A percentile compares a stretch with the other conserved stretches of the same genome.
These are phyloP conservation scores for Nicotiana benthamiana DNA, from an alignment of 257 asterid genomes.

Conservation along the genomic window DNA sequence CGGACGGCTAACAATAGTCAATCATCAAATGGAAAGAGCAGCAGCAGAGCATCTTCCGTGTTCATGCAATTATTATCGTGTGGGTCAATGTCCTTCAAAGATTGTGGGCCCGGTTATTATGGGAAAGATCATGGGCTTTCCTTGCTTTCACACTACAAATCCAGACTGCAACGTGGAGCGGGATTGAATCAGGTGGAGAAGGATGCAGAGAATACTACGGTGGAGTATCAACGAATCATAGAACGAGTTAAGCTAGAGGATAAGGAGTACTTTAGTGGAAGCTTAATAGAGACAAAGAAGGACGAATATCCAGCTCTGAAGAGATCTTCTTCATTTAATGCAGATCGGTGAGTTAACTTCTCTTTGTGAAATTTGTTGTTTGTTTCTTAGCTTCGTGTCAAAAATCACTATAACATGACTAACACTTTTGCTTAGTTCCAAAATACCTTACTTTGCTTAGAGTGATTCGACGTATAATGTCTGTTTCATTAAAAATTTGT, in stretches of 20 bases:
- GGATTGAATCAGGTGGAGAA: neutral
- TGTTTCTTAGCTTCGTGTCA: neutral
- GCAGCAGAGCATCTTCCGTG: slow-evolving; percentile 30
- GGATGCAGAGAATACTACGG: neutral
- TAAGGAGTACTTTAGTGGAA: slow-evolving; percentile 68
- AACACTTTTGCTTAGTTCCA: no score
- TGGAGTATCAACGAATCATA: neutral
- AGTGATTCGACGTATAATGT: no score
- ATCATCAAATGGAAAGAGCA: slow-evolving; percentile 11
- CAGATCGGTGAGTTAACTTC: slow-evolving; percentile 39
- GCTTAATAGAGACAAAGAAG: slow-evolving; percentile 56
- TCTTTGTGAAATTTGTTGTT: neutral
- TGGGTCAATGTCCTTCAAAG: slow-evolving; percentile 51
- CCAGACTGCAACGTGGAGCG: slow-evolving; percentile 30
- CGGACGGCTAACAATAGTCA: neutral
- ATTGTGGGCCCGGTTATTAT: slow-evolving; percentile 40
- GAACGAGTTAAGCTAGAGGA: slow-evolving; percentile 39
- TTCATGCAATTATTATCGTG: slow-evolving; percentile 55
- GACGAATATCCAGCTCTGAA: slow-evolving; percentile 44
- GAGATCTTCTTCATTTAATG: slow-evolving; percentile 72
- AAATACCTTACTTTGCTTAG: no score
- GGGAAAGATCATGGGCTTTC: slow-evolving; percentile 20
- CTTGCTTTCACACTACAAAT: slow-evolving; percentile 37
- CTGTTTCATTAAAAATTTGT: no score
- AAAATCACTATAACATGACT: no score